Evolutionary conservation across 495 filamentous ascomycete genomes (phyloP).

Genomic region (Amphirosellinia nigrospora): DNA sequence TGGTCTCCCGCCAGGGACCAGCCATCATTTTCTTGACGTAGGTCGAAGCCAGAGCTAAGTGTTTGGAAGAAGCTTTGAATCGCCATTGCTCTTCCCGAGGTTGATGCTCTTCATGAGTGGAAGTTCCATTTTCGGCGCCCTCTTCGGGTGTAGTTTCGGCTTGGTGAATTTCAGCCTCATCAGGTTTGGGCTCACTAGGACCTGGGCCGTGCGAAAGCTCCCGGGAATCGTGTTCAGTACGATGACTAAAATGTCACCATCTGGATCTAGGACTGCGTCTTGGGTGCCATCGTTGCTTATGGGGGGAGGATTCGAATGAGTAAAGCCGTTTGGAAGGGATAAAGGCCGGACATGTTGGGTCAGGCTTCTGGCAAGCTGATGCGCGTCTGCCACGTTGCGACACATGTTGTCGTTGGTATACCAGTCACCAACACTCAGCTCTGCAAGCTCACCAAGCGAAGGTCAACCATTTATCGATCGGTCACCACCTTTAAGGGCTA

Average conservation of each 20-base stretch:
- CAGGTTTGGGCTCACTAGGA: background rate
- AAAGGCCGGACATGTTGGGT: background rate
- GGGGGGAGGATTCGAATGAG: background rate
- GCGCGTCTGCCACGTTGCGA: background rate
- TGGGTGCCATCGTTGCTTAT: background rate
- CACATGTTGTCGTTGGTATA: background rate
- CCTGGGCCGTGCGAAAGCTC: background rate
- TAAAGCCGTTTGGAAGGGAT: background rate
- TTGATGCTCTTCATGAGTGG: background rate
- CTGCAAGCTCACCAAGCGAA: background rate
- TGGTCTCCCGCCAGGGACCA: conserved; percentile 47
- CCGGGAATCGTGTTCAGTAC: background rate
- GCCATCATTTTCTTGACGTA: conserved; percentile 49
- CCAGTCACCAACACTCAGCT: background rate
- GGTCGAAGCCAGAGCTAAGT: conserved; percentile 57
- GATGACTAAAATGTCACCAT: conserved; percentile 21
- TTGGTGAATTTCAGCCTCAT: background rate
- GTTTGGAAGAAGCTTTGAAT: conserved; percentile 58
- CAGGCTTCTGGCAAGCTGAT: conserved; percentile 11
- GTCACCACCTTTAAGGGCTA: background rate
- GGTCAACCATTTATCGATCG: background rate
- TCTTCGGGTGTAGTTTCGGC: background rate
- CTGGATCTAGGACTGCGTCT: conserved; percentile 12
- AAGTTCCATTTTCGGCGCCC: background rate
- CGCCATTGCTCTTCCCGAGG: conserved; percentile 8